These are phyloP conservation scores for Flaveria linearis DNA, from an alignment of 129 eudicot species.

Conservation along the genomic window DNA sequence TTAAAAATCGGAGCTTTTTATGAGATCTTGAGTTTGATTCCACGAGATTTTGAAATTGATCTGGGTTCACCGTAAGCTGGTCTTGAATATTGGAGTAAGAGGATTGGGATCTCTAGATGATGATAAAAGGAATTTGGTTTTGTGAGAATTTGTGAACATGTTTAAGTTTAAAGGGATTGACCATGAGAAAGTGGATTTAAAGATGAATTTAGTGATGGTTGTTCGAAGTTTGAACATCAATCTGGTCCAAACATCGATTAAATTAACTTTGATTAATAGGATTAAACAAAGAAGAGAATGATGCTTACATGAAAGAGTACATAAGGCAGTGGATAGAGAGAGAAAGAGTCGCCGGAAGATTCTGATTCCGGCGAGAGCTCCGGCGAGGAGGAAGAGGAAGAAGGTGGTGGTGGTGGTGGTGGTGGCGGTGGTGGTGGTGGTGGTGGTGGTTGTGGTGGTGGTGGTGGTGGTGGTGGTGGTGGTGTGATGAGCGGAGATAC, in stretches of 20 bases:
- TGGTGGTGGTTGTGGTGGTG: too few species aligned
- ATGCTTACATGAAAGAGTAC: constrained; percentile 27
- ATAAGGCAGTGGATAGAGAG: constrained; percentile 30
- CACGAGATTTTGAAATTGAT: constrained; percentile 10
- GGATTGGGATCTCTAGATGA: constrained; percentile 31
- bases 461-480: too few species aligned
- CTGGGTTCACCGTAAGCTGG: too few species aligned
- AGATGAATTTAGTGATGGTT: constrained; percentile 31
- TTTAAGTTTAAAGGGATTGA: constrained; percentile 31
- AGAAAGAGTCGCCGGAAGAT: too few species aligned
- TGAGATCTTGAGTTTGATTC: constrained; percentile 20
- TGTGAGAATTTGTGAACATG: constrained; percentile 21
- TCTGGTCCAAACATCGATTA: constrained; percentile 31
- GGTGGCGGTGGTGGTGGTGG: too few species aligned
- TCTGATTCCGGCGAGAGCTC: too few species aligned
- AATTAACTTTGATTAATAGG: constrained; percentile 16
- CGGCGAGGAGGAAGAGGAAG: too few species aligned
- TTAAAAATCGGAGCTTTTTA: constrained; percentile 10
- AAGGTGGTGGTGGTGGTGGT: too few species aligned
- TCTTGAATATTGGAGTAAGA: neutral
- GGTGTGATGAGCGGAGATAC: too few species aligned
- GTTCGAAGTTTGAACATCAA: constrained; percentile 37
- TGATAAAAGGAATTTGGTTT: constrained; percentile 34
- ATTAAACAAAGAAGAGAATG: neutral
- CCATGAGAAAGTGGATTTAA: constrained; percentile 32